Conservation (phyloP, 2,329 filamentous ascomycete species). For the Dothidotthia symphoricarpi region DNA sequence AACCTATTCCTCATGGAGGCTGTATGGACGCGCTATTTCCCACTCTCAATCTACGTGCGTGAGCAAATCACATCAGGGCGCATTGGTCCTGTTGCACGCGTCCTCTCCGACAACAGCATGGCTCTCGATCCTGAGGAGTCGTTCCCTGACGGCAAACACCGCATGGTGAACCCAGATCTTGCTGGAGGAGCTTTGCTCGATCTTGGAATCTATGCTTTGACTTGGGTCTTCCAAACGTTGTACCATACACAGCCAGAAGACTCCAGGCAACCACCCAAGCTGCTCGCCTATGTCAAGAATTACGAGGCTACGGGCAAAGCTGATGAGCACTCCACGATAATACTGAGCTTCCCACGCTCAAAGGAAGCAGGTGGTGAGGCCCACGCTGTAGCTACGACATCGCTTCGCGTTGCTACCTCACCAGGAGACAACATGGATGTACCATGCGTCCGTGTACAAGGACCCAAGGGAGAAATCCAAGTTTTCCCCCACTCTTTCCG, state of each 20-base stretch:
- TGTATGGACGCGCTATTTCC: slow-evolving; percentile 88
- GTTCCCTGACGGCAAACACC: slow-evolving; percentile 54
- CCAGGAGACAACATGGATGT: slow-evolving; percentile 55
- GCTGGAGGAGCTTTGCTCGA: slow-evolving; percentile 82
- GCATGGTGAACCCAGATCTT: slow-evolving; percentile 80
- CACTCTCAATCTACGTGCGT: slow-evolving; percentile 72
- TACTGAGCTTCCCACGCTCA: slow-evolving; percentile 69
- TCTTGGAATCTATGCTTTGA: slow-evolving; percentile 83
- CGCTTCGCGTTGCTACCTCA: slow-evolving; percentile 51
- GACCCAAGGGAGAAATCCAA: slow-evolving; percentile 77
- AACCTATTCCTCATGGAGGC: slow-evolving; percentile 55
- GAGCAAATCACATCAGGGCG: slow-evolving; percentile 60
- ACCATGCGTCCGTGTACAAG: slow-evolving; percentile 75
- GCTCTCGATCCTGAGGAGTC: slow-evolving; percentile 60
- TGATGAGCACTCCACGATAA: slow-evolving; percentile 75
- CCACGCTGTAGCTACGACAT: slow-evolving; percentile 66
- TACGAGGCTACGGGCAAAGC: slow-evolving; percentile 70
- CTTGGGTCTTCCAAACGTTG: slow-evolving; percentile 86
- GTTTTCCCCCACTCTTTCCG: slow-evolving; percentile 70
- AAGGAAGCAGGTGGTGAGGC: slow-evolving; percentile 54
- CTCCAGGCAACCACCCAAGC: slow-evolving; percentile 65
- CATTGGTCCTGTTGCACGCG: slow-evolving; percentile 57
- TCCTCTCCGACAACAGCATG: slow-evolving; percentile 59
- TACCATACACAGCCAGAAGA: slow-evolving; percentile 71
- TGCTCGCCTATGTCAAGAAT: slow-evolving; percentile 65